Evolutionary conservation across 768 basidiomycete genomes (phyloP), one percentile per base, ranked within the genome.

Genomic region (Hericium coralloides): DNA sequence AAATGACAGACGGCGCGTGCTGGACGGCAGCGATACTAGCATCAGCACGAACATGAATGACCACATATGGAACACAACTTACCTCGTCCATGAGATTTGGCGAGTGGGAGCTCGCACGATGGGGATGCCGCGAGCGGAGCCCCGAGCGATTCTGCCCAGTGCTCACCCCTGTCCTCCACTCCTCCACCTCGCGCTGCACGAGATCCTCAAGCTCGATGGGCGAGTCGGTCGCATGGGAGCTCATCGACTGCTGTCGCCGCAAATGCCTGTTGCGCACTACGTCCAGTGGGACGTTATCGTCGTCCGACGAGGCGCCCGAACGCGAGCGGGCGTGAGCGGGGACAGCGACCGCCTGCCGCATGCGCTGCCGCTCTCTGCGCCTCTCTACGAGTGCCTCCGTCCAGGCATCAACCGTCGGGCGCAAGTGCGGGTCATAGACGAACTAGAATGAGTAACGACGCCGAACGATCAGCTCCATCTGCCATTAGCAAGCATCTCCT

Each of bases 361-460:
- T 41, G 17, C 36, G 23, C 43, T 50, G 23, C 26, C 43, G 48
- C 22, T 48, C 45, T 37, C 53, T n/a, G n/a, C 25, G 43, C 14
- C 39, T 23, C 18, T 18, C 53, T n/a, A 12, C 26, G 18, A 54
- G 38, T 8, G 10, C 26, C 53, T 62, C 60, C 48, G 18, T 41
- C 62, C 62, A 63, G 23, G 57, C 55, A 12, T 49, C 18, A 37
- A 52, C 2, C 31, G 7, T 58, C 5, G 62, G 62, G 53, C 60
- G 54, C 14, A 63, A 26, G 52, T 63, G 60, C 20, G 60, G 60
- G 23, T 63, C 62, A 9, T 58, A 63, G 15, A 63, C 38, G 37
- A 63, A 53, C 62, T 63, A 38, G 49, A 36, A 15, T 17, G 17
- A 18, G 12, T 9, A 22, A 37, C 22, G 17, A 45, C 4, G 43